Evolutionary conservation across 106 monocot genomes (phyloP), one percentile per base, ranked within the genome.

Genomic region (Acorus gramineus): DNA sequence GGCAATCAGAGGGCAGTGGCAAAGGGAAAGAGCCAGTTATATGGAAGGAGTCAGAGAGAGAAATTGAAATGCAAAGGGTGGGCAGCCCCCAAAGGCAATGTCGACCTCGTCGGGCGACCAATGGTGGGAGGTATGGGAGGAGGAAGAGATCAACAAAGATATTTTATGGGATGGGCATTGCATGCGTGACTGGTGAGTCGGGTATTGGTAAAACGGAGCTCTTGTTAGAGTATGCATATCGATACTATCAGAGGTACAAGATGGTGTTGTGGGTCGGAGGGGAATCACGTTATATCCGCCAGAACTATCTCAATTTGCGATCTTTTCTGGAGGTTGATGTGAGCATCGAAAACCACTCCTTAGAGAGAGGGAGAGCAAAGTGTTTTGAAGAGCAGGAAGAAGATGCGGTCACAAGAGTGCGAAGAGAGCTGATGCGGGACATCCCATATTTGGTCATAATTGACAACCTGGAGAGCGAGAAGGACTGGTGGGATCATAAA

Each of bases 261-360:
- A 80, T 95, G 84, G 78, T 95, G n/a, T 55, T 95, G 46, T 95
- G 94, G 94, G 75, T 95, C 8, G 90, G 90, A 60, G 94, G 94
- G 13, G 89, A 95, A 75, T 69, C 60, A 28, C 67, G 82, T 69
- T 84, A 86, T 53, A 80, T 95, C 13, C 89, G 90, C 42, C 94
- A 95, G 55, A 95, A 86, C 64, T 95, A 82, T 62, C 68, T 95
- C 60, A 86, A 77, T 68, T 65, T 95, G 46, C 79, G 75, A 0
- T 74, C 62, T 50, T 84, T 86, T 65, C 64, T 95, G 53, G 94
- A 95, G 61, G 80, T 95, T 11, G 90, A 95, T 65, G 67, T 84
- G 0, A 71, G 76, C 69, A 53, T 68, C 1, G 86, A 84, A 5
- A 78, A 66, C 45, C 70, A 73, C 49, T 73, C 65, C 59, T 67